These are phyloP conservation scores for Phytophthora multivora DNA, from an alignment of 352 stramenopile genomes.

Conservation along the genomic window DNA sequence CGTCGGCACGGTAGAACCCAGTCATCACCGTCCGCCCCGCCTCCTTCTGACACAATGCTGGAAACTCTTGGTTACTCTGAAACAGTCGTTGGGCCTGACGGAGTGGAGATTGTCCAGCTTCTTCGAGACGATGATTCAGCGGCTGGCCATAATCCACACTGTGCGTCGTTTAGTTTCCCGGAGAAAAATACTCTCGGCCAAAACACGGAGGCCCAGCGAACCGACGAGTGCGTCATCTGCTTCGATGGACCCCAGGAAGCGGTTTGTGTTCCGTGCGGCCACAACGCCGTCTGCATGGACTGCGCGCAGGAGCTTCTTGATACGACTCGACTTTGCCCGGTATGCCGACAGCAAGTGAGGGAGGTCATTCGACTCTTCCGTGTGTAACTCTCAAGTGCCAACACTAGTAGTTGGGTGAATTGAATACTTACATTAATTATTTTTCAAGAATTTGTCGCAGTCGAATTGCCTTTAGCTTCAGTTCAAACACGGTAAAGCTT, in stretches of 20 bases:
- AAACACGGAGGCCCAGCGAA: slow-evolving; percentile 6
- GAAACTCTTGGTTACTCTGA: slow-evolving; percentile 46
- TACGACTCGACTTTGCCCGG: slow-evolving; percentile 67
- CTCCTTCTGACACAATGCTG: slow-evolving; percentile 42
- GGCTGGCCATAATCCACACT: slow-evolving; percentile 8
- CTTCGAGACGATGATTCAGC: slow-evolving; percentile 35
- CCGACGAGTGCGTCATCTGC: slow-evolving; percentile 80
- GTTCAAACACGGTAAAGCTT: slow-evolving; percentile 78
- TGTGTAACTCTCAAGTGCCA: slow-evolving; percentile 41
- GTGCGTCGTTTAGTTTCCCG: slow-evolving; percentile 5
- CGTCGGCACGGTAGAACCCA: slow-evolving; percentile 32
- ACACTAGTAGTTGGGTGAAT: not conserved
- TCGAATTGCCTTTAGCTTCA: not conserved
- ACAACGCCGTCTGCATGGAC: slow-evolving; percentile 88
- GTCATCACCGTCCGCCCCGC: slow-evolving; percentile 29
- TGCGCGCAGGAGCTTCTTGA: slow-evolving; percentile 73
- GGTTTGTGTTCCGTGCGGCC: slow-evolving; percentile 83
- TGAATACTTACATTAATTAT: slow-evolving; percentile 10
- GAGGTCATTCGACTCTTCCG: slow-evolving; percentile 82
- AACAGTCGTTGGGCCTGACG: slow-evolving; percentile 60
- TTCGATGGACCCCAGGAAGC: slow-evolving; percentile 78
- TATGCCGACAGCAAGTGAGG: slow-evolving; percentile 75
- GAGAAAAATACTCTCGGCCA: slow-evolving; percentile 9
- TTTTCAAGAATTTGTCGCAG: not conserved
- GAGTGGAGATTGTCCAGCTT: slow-evolving; percentile 83